phyloP scores from a whole-genome alignment of 306 rosid genomes.

The Vigna unguiculata region DNA sequence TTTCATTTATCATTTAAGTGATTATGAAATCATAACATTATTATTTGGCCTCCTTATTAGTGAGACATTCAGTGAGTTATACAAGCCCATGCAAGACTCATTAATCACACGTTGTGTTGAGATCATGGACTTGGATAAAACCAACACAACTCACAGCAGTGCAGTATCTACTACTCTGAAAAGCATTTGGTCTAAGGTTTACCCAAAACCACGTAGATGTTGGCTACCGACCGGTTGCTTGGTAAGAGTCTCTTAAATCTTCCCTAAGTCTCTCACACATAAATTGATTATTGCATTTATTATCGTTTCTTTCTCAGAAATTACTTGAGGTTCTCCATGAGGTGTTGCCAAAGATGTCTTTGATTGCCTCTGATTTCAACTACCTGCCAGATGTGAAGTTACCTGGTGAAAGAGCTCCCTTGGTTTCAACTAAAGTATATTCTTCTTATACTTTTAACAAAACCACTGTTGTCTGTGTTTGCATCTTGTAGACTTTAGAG shows the following conservation, averaged over 20 bases:
- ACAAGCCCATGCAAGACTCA: conserved; percentile 83
- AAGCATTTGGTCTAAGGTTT: conserved; percentile 82
- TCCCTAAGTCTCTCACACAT: conserved; percentile 21
- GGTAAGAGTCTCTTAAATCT: conserved; percentile 61
- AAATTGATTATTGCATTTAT: conserved; percentile 39
- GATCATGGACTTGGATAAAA: conserved; percentile 65
- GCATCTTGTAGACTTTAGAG: conserved; percentile 29
- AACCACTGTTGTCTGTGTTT: conserved; percentile 30
- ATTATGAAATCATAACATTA: conserved; percentile 16
- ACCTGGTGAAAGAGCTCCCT: conserved; percentile 96
- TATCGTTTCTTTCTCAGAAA: conserved; percentile 60
- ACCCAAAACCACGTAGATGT: conserved; percentile 84
- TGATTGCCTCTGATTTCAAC: conserved; percentile 94
- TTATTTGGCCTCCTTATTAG: conserved; percentile 42
- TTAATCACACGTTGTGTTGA: conserved; percentile 75
- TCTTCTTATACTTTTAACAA: conserved; percentile 39
- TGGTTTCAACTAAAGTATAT: conserved; percentile 92
- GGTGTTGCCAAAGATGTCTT: conserved; percentile 94
- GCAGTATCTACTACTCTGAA: conserved; percentile 57
- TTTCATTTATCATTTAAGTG: conserved; percentile 11
- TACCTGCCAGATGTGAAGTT: conserved; percentile 85
- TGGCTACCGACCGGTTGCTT: conserved; percentile 98
- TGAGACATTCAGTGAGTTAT: conserved; percentile 64
- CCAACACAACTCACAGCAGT: conserved; percentile 48
- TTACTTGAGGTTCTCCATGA: conserved; percentile 83